These are phyloP conservation scores for Kwoniella botswanensis DNA, from an alignment of 768 basidiomycete species.

Conservation along the genomic window DNA sequence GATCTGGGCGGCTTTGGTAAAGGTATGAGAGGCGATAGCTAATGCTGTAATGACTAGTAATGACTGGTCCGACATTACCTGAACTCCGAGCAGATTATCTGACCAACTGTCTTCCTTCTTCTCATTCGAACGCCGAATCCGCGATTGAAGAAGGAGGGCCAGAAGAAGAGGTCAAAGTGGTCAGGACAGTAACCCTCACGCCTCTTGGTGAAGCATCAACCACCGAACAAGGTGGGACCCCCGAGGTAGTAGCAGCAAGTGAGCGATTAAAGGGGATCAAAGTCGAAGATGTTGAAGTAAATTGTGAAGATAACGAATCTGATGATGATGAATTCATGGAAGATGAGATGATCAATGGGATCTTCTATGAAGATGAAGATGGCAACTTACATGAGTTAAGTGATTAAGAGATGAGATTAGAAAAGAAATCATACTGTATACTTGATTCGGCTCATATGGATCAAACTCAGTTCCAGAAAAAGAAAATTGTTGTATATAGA, in stretches of 20 bases:
- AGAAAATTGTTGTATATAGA: too few species aligned
- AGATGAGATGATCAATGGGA: conserved; percentile 41
- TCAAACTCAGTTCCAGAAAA: too few species aligned
- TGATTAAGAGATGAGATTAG: not conserved
- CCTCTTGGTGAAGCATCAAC: not conserved
- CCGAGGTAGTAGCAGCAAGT: too few species aligned
- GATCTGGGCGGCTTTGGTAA: not conserved
- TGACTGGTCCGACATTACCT: conserved; percentile 36
- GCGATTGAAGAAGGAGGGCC: too few species aligned
- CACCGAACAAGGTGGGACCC: too few species aligned
- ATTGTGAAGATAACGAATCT: conserved; percentile 16
- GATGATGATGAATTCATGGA: conserved; percentile 35
- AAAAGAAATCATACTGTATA: too few species aligned
- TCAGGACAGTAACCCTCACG: not conserved
- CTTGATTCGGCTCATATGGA: too few species aligned
- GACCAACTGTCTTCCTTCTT: conserved; percentile 11
- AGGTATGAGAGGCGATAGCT: not conserved
- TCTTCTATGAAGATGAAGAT: conserved; percentile 38
- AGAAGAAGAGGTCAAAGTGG: not conserved
- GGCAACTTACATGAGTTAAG: conserved; percentile 35
- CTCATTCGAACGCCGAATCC: not conserved
- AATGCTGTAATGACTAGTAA: conserved; percentile 26
- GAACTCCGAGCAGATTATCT: conserved; percentile 34
- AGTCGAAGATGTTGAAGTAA: not conserved
- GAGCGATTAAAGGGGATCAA: not conserved